Percentiles rank a stretch among this genome's conserved stretches.
Evolutionary conservation across 306 rosid genomes (phyloP).

Genomic region (Luffa aegyptiaca): DNA sequence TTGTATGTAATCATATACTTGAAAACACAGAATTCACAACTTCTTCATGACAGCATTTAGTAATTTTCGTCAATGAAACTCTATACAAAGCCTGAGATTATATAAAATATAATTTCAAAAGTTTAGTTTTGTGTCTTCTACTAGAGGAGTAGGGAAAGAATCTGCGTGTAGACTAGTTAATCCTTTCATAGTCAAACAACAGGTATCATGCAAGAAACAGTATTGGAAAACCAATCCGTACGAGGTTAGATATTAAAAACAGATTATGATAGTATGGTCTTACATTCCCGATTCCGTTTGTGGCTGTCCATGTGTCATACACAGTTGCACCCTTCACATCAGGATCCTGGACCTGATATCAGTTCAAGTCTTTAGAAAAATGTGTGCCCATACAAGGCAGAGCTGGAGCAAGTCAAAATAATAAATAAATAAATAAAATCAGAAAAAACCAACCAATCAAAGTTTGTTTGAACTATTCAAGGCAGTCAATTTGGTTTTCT

Average conservation of each 20-base stretch:
- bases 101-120: neutral
- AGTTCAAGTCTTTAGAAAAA: slow-evolving; percentile 7
- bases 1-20: neutral
- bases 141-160: neutral
- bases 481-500: neutral
- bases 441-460: neutral
- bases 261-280: slow-evolving; percentile 8
- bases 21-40: neutral
- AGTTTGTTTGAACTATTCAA: neutral
- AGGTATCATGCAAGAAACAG: neutral
- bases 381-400: neutral
- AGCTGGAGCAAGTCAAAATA: neutral
- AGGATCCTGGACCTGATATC: slow-evolving; percentile 82
- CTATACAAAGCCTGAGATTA: neutral
- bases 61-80: neutral
- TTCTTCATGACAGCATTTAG: neutral
- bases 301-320: slow-evolving; percentile 42
- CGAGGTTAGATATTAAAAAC: neutral
- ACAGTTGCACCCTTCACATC: slow-evolving; percentile 46
- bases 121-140: neutral
- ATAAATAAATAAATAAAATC: neutral
- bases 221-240: neutral
- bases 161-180: neutral
- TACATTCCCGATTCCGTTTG: slow-evolving; percentile 35
- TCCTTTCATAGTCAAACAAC: neutral